Conservation (phyloP, 306 rosid species). For the Oxytropis ochrocephala region DNA sequence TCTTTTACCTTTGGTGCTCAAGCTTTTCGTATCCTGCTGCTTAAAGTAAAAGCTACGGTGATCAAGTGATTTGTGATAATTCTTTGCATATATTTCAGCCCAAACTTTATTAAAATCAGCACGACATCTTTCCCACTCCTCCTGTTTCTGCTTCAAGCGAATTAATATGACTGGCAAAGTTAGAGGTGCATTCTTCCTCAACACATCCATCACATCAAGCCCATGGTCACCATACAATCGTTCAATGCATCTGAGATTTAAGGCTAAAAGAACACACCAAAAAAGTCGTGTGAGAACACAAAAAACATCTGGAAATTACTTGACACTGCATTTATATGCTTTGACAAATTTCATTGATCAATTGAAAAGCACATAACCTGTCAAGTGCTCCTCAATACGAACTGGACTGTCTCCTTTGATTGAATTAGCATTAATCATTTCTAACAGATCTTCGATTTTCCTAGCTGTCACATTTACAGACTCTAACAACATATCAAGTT, state of each 20-base stretch:
- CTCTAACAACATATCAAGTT: slow-evolving; percentile 95
- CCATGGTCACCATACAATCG: slow-evolving; percentile 98
- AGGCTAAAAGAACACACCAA: slow-evolving; percentile 41
- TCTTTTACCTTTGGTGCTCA: slow-evolving; percentile 81
- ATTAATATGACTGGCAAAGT: slow-evolving; percentile 84
- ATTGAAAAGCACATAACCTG: slow-evolving; percentile 48
- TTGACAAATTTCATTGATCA: slow-evolving; percentile 20
- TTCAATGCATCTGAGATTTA: slow-evolving; percentile 87
- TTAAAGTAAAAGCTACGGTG: slow-evolving; percentile 98
- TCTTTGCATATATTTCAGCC: slow-evolving; percentile 91
- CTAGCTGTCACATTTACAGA: slow-evolving; percentile 80
- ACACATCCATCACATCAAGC: slow-evolving; percentile 95
- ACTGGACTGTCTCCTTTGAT: slow-evolving; percentile 68
- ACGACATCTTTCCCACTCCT: slow-evolving; percentile 93
- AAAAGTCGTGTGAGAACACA: slow-evolving; percentile 19
- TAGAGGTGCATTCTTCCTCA: slow-evolving; percentile 72
- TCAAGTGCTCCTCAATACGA: slow-evolving; percentile 81
- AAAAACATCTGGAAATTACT: slow-evolving; percentile 13
- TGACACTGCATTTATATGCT: not conserved
- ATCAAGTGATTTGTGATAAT: slow-evolving; percentile 96
- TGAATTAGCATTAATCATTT: slow-evolving; percentile 62
- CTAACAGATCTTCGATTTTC: slow-evolving; percentile 82
- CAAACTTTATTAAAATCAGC: slow-evolving; percentile 84
- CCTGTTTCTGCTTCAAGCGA: slow-evolving; percentile 97
- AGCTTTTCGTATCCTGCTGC: slow-evolving; percentile 91